Conservation (phyloP, 2,329 filamentous ascomycete species). For the Colletotrichum gloeosporioides region DNA sequence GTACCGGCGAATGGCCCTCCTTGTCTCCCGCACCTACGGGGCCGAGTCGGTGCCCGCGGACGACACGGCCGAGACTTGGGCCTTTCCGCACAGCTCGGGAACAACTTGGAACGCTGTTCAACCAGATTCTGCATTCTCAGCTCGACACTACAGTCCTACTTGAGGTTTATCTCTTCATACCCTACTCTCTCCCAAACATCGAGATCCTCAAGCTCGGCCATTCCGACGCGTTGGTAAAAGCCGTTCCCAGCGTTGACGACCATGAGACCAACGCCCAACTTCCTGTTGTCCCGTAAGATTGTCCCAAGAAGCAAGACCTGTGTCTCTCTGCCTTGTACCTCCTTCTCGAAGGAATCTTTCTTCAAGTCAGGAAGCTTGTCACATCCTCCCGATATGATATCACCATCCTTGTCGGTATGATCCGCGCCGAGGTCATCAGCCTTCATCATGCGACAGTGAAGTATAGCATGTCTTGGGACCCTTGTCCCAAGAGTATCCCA, state of each 20-base stretch:
- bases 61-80: not conserved
- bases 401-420: not conserved
- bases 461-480: not conserved
- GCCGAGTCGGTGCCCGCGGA: not conserved
- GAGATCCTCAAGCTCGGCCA: not conserved
- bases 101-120: not conserved
- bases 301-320: not conserved
- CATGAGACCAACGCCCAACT: not conserved
- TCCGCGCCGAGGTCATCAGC: not conserved
- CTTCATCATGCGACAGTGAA: not conserved
- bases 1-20: not conserved
- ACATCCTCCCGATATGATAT: rapidly evolving
- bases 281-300: too few relatives aligned
- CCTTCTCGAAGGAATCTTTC: not conserved
- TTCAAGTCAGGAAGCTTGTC: not conserved
- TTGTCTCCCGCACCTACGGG: not conserved
- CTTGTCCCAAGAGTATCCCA: not conserved
- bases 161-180: not conserved
- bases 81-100: not conserved
- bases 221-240: not conserved
- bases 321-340: not conserved
- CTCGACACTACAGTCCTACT: not conserved
- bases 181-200: not conserved
- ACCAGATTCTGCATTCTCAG: not conserved
- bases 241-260: not conserved